A percentile compares a stretch with the other conserved stretches of the same genome.
These are phyloP conservation scores for Aspergillus sp. DNA, from an alignment of 2,329 filamentous ascomycete genomes.

Conservation along the genomic window DNA sequence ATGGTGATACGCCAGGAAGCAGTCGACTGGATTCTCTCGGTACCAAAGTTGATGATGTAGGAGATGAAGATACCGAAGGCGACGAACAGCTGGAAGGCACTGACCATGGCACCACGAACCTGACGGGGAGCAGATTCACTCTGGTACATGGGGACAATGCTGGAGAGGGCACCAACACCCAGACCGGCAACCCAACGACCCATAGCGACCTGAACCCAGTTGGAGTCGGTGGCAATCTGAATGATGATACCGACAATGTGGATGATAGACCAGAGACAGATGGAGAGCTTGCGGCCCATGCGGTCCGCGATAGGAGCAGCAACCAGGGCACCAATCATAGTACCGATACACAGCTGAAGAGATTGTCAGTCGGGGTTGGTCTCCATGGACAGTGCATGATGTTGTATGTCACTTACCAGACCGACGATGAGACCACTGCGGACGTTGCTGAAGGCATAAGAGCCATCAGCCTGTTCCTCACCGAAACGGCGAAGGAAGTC, in stretches of 20 bases:
- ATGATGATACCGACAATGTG: conserved; percentile 51
- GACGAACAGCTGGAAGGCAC: conserved; percentile 53
- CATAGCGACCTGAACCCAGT: conserved; percentile 49
- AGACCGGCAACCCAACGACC: conserved; percentile 51
- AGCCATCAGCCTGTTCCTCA: conserved; percentile 31
- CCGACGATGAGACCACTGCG: conserved; percentile 49
- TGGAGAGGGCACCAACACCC: conserved; percentile 51
- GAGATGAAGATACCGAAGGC: conserved; percentile 54
- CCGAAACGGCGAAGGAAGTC: conserved; percentile 49
- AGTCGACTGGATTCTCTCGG: conserved; percentile 45
- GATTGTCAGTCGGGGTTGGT: conserved; percentile 15
- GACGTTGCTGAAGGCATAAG: conserved; percentile 47
- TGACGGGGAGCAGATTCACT: conserved; percentile 50
- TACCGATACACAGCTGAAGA: conserved; percentile 46
- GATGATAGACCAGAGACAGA: conserved; percentile 48
- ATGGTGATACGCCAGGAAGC: conserved; percentile 54
- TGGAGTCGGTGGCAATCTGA: conserved; percentile 46
- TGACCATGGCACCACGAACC: conserved; percentile 52
- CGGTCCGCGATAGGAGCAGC: conserved; percentile 50
- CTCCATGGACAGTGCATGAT: not conserved
- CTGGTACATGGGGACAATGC: conserved; percentile 52
- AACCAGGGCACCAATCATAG: conserved; percentile 45
- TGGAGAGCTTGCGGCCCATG: conserved; percentile 49
- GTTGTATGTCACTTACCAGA: conserved; percentile 35
- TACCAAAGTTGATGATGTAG: conserved; percentile 53